These are phyloP conservation scores for Backusella liffmaniae DNA, from an alignment of 192 early-diverging fungal species.

Conservation along the genomic window DNA sequence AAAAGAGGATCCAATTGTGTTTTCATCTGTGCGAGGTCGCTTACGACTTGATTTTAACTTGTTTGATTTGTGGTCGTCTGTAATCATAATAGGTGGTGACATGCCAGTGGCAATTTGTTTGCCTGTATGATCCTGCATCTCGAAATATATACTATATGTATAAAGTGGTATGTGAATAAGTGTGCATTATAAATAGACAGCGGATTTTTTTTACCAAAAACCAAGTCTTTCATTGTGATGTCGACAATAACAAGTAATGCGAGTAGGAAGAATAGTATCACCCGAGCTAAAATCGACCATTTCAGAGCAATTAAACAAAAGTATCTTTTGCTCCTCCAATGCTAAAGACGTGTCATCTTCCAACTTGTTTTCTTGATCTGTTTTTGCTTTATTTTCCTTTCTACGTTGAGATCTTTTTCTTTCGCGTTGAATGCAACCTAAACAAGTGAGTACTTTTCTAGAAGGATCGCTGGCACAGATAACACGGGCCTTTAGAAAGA, in stretches of 20 bases:
- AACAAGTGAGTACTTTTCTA: slow-evolving; percentile 76
- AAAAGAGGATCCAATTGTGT: background rate
- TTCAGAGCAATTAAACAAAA: slow-evolving; percentile 88
- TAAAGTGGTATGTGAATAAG: background rate
- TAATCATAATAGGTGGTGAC: slow-evolving; percentile 95
- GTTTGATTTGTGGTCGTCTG: slow-evolving; percentile 95
- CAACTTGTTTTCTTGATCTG: slow-evolving; percentile 7
- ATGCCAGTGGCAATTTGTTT: slow-evolving; percentile 78
- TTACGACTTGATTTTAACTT: slow-evolving; percentile 49
- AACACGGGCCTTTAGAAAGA: slow-evolving; percentile 78
- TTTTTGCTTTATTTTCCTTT: slow-evolving; percentile 46
- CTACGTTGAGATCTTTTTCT: slow-evolving; percentile 64
- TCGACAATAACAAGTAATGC: slow-evolving; percentile 96
- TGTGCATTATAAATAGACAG: background rate
- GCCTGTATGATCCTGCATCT: slow-evolving; percentile 68
- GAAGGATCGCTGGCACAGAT: slow-evolving; percentile 83
- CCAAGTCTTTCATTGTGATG: slow-evolving; percentile 94
- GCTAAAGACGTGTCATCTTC: slow-evolving; percentile 64
- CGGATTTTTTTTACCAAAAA: slow-evolving; percentile 55
- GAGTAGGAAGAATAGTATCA: slow-evolving; percentile 87
- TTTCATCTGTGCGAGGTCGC: slow-evolving; percentile 25
- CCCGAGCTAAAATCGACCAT: slow-evolving; percentile 88
- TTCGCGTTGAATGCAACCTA: slow-evolving; percentile 84
- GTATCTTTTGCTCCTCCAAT: slow-evolving; percentile 74
- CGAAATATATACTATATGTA: slow-evolving; percentile 65